Percentiles rank a stretch among this genome's conserved stretches.
Evolutionary conservation across 2,329 filamentous ascomycete species (phyloP).

Genomic region (Fusarium coffeatum): DNA sequence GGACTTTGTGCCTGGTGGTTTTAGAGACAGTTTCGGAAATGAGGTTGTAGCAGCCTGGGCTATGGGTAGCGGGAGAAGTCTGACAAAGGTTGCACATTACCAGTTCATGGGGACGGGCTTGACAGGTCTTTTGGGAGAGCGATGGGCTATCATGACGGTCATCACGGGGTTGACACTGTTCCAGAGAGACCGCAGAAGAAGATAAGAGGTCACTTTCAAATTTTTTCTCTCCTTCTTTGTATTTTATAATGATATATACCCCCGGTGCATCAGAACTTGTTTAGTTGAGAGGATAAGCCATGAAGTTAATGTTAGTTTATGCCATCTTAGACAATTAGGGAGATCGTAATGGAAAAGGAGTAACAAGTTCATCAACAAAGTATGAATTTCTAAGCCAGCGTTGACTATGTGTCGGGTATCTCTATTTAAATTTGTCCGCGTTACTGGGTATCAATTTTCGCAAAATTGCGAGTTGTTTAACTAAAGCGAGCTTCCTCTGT

Average conservation of each 20-base stretch:
- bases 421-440: slow-evolving; percentile 61
- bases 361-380: not conserved
- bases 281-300: not conserved
- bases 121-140: slow-evolving; percentile 41
- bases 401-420: slow-evolving; percentile 14
- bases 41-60: slow-evolving; percentile 44
- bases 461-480: slow-evolving; percentile 75
- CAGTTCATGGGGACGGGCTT: slow-evolving; percentile 40
- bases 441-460: slow-evolving; percentile 75
- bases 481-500: slow-evolving; percentile 71
- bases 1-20: slow-evolving; percentile 23
- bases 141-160: slow-evolving; percentile 45
- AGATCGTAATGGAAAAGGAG: not conserved
- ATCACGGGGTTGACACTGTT: slow-evolving; percentile 37
- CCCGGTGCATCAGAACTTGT: not conserved
- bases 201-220: not conserved
- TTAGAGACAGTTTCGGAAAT: slow-evolving; percentile 32
- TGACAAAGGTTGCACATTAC: slow-evolving; percentile 39
- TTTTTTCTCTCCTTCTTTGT: not conserved
- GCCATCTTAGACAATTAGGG: not conserved
- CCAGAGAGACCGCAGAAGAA: slow-evolving; percentile 20
- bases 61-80: slow-evolving; percentile 12
- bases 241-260: not conserved
- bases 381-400: not conserved
- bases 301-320: not conserved